Evolutionary conservation across 306 rosid genomes (phyloP), one percentile per base, ranked within the genome.

Genomic region (Mimosa pudica): DNA sequence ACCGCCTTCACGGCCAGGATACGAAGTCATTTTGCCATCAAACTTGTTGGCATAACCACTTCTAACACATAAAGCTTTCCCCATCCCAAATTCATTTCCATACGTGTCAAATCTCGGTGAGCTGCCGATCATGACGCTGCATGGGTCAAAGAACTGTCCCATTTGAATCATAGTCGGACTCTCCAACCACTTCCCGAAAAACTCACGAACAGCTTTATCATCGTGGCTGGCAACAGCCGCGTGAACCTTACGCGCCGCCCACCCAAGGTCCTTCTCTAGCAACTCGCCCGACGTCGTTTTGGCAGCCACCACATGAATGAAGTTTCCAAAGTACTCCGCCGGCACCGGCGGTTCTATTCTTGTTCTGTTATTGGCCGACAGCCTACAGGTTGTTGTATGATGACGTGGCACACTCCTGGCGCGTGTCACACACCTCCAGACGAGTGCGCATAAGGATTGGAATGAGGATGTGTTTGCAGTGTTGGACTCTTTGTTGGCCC

Each of bases 81-180:
- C 98, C 93, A 91, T 87, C 52, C 98, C 97, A 57, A 93, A 91
- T 49, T 91, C 90, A 47, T 79, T 86, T 10, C 90, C 91, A 67
- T 86, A 89, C 88, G 80, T 78, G 20, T 87, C 77, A 69, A 91
- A 91, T 42, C 90, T 84, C 0, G 95, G 92, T 3, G 93, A 86
- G 55, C 94, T 91, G 6, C 85, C 77, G 78, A 93, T 80, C 84
- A 85, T n/a, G 63, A 93, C 84, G 13, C 44, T 48, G 16, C 7
- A 10, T 0, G 76, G 83, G 14, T 85, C 89, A 7, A 82, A 77
- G 0, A 6, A 2, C 38, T 0, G 12, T 14, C 17, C 78, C 2
- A 33, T 0, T 47, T 20, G 78, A 60, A 17, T 7, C 3, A 82
- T 38, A 0, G 1, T 0, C 0, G 93, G 94, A 32, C 70, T 73